Evolutionary conservation across 768 basidiomycete genomes (phyloP).

Genomic region (Leucocoprinus leucothites): DNA sequence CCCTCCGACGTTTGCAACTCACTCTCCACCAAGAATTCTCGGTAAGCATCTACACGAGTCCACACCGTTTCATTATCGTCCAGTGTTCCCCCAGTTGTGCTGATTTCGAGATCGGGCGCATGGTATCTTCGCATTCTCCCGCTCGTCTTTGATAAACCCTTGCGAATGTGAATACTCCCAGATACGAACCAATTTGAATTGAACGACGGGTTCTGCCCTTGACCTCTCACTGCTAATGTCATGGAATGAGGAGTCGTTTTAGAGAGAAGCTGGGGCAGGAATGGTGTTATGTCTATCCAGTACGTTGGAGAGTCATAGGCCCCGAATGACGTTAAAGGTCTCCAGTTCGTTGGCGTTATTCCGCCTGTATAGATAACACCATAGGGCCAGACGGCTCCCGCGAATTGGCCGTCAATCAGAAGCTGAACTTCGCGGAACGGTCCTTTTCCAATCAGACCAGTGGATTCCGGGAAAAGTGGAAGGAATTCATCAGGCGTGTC

Average conservation of each 20-base stretch:
- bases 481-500: constrained; percentile 52
- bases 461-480: constrained; percentile 39
- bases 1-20: constrained; percentile 47
- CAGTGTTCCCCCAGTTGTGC: constrained; percentile 35
- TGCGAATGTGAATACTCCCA: constrained; percentile 50
- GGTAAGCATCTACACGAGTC: constrained; percentile 46
- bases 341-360: constrained; percentile 41
- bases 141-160: constrained; percentile 40
- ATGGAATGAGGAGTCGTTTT: constrained; percentile 45
- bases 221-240: constrained; percentile 54
- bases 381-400: constrained; percentile 46
- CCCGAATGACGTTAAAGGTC: constrained; percentile 43
- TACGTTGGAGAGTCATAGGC: constrained; percentile 65
- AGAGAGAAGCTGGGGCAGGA: constrained; percentile 44
- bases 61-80: constrained; percentile 41
- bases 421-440: constrained; percentile 63
- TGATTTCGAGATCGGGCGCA: constrained; percentile 36
- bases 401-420: constrained; percentile 33
- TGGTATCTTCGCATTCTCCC: constrained; percentile 45
- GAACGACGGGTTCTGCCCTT: constrained; percentile 48
- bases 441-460: constrained; percentile 35
- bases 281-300: constrained; percentile 61
- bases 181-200: constrained; percentile 52
- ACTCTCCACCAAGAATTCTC: constrained; percentile 46
- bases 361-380: constrained; percentile 33